Base-by-base conservation (phyloP, 2,329 filamentous ascomycete genomes). In the Dothideomycetidae sp. region DNA sequence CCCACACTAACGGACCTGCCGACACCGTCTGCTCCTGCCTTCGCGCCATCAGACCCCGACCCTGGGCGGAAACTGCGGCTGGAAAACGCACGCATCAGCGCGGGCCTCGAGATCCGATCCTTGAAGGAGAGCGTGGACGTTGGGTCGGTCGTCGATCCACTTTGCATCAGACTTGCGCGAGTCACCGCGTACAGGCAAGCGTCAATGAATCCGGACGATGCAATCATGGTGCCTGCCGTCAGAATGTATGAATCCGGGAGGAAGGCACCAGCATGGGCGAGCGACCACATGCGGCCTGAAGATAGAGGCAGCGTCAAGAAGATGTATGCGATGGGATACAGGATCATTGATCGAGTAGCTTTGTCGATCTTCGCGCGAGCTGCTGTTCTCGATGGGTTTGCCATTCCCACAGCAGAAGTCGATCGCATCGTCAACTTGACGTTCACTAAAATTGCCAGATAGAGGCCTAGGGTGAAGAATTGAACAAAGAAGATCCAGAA, bases 271-370 rank as follows among this genome's bases (percentile, higher is more conserved):
- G 60, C 55, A 1, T 70, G 68, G 0, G 69, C 65, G 68, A 81
- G 77, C 13, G 66, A 67, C 11, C 68, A 67, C 49, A 81, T 74
- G 42, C 77, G 70, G 10, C 75, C 73, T 0, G 71, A 63, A 3
- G 75, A 75, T 1, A 82, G 61, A 0, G 78, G 78, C 0, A 75
- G 63, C 0, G 77, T 81, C 50, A 77, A 78, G n/a, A 78, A 47
- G 5, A 79, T 65, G 51, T 81, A 81, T 44, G 81, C 75, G 45
- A 77, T 50, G 0, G 78, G 78, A 42, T 82, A 82, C 5, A 78
- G 62, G 18, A 79, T 59, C 68, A 72, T 71, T 44, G 80, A 73
- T 5, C 71, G 61, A 4, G 65, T 57, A 30, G 67, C 62, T n/a
- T 53, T 55, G 26, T 53, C 53, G 21, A 56, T 50, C 21, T 43